Percentiles rank a stretch among this genome's conserved stretches.
Evolutionary conservation across 1,284 basidiomycete species (phyloP).

Genomic region (Retiboletus flavoniger): DNA sequence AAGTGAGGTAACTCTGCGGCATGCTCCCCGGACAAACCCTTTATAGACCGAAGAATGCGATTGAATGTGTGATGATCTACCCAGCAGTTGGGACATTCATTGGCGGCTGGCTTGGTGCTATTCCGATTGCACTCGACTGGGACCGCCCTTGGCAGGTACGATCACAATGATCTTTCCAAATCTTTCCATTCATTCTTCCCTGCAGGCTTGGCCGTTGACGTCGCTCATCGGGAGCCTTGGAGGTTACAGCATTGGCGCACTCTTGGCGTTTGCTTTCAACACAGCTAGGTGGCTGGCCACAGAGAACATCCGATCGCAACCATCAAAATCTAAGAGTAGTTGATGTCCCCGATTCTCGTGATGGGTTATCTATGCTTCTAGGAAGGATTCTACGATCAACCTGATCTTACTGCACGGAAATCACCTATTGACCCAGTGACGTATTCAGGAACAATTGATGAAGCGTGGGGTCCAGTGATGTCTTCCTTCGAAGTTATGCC

Average conservation of each 20-base stretch:
- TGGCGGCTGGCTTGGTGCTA: slow-evolving; percentile 77
- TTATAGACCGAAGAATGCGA: slow-evolving; percentile 57
- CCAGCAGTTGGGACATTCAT: slow-evolving; percentile 70
- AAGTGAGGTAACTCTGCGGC: slow-evolving; percentile 37
- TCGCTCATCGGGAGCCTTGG: slow-evolving; percentile 65
- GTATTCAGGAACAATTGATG: slow-evolving; percentile 74
- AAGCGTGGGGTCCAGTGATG: slow-evolving; percentile 69
- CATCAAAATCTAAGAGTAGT: slow-evolving; percentile 21
- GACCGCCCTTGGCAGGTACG: slow-evolving; percentile 92
- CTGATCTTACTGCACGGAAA: slow-evolving; percentile 42
- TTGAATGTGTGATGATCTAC: slow-evolving; percentile 80
- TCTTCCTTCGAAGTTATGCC: slow-evolving; percentile 74
- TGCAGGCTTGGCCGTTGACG: slow-evolving; percentile 78
- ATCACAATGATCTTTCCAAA: slow-evolving; percentile 2
- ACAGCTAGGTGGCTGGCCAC: slow-evolving; percentile 45
- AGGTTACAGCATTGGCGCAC: slow-evolving; percentile 67
- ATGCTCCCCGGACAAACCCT: slow-evolving; percentile 5
- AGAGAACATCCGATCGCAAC: slow-evolving; percentile 26
- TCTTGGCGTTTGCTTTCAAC: slow-evolving; percentile 54
- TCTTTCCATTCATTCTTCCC: background rate
- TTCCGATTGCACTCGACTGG: slow-evolving; percentile 91
- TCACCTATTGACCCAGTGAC: slow-evolving; percentile 80
- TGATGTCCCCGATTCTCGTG: slow-evolving; percentile 8
- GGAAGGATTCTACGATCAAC: slow-evolving; percentile 20
- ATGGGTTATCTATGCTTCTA: slow-evolving; percentile 8